Evolutionary conservation across 495 filamentous ascomycete genomes (phyloP), one percentile per base, ranked within the genome.

Genomic region (Daldinia decipiens): DNA sequence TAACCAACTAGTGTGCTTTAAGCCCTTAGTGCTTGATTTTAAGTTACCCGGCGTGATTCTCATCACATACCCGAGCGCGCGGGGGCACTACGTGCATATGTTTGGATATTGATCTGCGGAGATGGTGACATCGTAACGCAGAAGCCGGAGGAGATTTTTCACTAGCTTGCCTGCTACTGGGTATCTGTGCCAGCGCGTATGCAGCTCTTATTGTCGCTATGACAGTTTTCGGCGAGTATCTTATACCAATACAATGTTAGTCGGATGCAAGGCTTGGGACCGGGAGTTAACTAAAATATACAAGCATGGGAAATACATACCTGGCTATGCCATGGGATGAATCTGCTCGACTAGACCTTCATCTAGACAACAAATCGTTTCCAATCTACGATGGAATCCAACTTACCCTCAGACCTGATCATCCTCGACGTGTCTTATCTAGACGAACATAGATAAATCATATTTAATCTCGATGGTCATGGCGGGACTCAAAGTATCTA

Each of bases 171-270:
- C 26, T 56, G 26, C 65, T 15, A 68, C 65, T 57, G 70, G 65
- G 57, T 53, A 57, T 45, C 12, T 47, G 27, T 32, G 50, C 21
- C 21, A 50, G 51, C 40, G 56, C 65, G 19, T 73, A 65, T 73
- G 70, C 70, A 73, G 65, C 70, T 73, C 62, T 54, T 59, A 65
- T 66, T 69, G 40, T 73, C 65, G 70, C 70, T 69, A 54, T 73
- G 70, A 73, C 65, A 62, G 38, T 69, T 56, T 56, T 39, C 21
- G 21, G 24, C 32, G 45, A 59, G 17, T 58, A 45, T 39, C 31
- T 52, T 59, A 21, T 36, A 51, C 43, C 43, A 50, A 40, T 53
- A 53, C 60, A 47, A 24, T 26, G 7, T 9, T 40, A 62, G 56
- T 66, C 32, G 43, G 34, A 53, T 61, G 51, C 43, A 26, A 60